Percentiles rank a stretch among this genome's conserved stretches.
Conservation (phyloP, 2,329 filamentous ascomycete species). For the Fusarium guadeloupense region DNA sequence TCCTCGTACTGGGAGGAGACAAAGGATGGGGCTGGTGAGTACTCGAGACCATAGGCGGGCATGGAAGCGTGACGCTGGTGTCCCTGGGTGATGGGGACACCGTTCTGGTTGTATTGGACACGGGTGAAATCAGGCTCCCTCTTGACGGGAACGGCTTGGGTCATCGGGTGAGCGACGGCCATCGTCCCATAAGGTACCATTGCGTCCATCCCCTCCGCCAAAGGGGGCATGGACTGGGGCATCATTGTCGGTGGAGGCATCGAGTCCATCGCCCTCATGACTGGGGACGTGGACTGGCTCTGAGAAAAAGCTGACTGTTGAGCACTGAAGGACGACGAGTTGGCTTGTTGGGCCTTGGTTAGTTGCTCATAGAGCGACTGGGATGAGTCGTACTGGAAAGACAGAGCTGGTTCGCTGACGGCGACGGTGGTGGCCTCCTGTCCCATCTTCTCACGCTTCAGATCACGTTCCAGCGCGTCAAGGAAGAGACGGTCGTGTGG, state of each 20-base stretch:
- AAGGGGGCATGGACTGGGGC: constrained; percentile 64
- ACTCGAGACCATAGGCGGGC: constrained; percentile 93
- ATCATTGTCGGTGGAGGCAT: constrained; percentile 95
- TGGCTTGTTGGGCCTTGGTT: constrained; percentile 98
- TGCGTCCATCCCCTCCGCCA: constrained; percentile 73
- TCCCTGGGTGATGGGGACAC: constrained; percentile 81
- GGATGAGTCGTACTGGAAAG: constrained; percentile 98
- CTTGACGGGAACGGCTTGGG: constrained; percentile 78
- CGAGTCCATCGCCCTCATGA: constrained; percentile 88
- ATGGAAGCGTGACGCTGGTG: constrained; percentile 98
- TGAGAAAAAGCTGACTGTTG: constrained; percentile 76
- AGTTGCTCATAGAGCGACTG: constrained; percentile 99
- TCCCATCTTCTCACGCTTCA: constrained; percentile 99
- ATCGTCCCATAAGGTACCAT: constrained; percentile 76
- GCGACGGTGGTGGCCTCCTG: constrained; percentile 97
- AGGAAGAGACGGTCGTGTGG: constrained; percentile 97
- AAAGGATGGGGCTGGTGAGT: constrained; percentile 96
- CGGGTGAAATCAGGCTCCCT: constrained; percentile 85
- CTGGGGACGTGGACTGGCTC: constrained; percentile 85
- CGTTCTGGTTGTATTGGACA: constrained; percentile 91
- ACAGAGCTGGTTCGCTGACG: constrained; percentile 95
- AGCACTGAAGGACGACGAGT: constrained; percentile 94
- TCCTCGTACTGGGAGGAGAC: constrained; percentile 99
- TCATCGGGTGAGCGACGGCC: constrained; percentile 73
- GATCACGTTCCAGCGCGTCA: constrained; percentile 93